Conservation (phyloP, 2,329 filamentous ascomycete species). For the Fusarium succisae region DNA sequence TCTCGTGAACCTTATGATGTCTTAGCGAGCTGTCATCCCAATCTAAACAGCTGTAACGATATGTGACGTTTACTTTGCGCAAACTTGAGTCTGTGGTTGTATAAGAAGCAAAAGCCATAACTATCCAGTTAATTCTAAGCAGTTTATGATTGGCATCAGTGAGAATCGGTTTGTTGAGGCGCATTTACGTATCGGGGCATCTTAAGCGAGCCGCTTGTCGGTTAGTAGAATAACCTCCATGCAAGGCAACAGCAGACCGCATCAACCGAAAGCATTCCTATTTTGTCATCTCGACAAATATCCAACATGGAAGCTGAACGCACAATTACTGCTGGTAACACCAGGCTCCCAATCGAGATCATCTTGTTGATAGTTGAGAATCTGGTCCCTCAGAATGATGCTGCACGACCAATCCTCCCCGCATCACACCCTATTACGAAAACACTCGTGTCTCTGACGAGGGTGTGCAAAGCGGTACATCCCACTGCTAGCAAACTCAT, state of each 20-base stretch:
- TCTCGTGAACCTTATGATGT: background rate
- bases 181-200: background rate
- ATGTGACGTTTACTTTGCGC: accelerated
- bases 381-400: background rate
- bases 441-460: constrained; percentile 11
- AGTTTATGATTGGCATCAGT: background rate
- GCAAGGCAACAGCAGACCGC: background rate
- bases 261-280: background rate
- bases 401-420: background rate
- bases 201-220: background rate
- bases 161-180: background rate
- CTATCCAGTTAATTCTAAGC: too few relatives aligned
- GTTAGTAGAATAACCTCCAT: background rate
- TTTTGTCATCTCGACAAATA: background rate
- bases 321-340: accelerated
- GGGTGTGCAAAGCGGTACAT: constrained; percentile 4
- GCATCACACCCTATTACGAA: constrained; percentile 7
- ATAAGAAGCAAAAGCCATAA: background rate
- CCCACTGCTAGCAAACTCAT: constrained; percentile 2
- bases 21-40: accelerated
- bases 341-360: constrained; percentile 6
- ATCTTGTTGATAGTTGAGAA: constrained; percentile 20
- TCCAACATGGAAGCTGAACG: background rate
- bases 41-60: accelerated
- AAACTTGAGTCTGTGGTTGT: background rate